Conservation (phyloP, 768 basidiomycete species). For the Russula abietina region DNA sequence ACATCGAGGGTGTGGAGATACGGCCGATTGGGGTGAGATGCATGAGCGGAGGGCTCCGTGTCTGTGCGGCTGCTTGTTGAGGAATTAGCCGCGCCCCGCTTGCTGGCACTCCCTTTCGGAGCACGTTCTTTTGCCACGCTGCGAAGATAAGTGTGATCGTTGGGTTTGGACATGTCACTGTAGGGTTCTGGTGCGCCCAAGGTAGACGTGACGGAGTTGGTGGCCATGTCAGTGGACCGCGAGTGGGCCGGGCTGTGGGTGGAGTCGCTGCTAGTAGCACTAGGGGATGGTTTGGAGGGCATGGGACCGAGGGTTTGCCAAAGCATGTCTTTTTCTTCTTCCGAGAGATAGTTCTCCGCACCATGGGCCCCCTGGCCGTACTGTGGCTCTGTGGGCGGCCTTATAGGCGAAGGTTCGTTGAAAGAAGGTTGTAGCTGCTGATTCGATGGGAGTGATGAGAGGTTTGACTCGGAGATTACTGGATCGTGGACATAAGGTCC, state of each 20-base stretch:
- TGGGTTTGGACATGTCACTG: constrained; percentile 79
- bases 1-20: too few relatives aligned
- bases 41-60: constrained; percentile 12
- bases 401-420: too few relatives aligned
- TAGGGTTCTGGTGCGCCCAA: constrained; percentile 54
- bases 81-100: constrained; percentile 29
- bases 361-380: constrained; percentile 70
- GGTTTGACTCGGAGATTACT: too few relatives aligned
- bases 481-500: too few relatives aligned
- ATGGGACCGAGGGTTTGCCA: constrained; percentile 60
- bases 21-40: too few relatives aligned
- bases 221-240: constrained; percentile 32
- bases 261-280: constrained; percentile 27
- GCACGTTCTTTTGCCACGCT: constrained; percentile 40
- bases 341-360: constrained; percentile 59
- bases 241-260: constrained; percentile 4
- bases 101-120: constrained; percentile 35
- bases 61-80: constrained; percentile 15
- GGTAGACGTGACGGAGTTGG: constrained; percentile 35
- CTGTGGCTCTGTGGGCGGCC: too few relatives aligned
- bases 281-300: constrained; percentile 34
- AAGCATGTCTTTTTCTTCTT: constrained; percentile 83
- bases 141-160: constrained; percentile 68
- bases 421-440: too few relatives aligned
- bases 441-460: too few relatives aligned